Evolutionary conservation across 1,284 basidiomycete species (phyloP), one percentile per base, ranked within the genome.

Genomic region (Sanguinoderma infundibulare): DNA sequence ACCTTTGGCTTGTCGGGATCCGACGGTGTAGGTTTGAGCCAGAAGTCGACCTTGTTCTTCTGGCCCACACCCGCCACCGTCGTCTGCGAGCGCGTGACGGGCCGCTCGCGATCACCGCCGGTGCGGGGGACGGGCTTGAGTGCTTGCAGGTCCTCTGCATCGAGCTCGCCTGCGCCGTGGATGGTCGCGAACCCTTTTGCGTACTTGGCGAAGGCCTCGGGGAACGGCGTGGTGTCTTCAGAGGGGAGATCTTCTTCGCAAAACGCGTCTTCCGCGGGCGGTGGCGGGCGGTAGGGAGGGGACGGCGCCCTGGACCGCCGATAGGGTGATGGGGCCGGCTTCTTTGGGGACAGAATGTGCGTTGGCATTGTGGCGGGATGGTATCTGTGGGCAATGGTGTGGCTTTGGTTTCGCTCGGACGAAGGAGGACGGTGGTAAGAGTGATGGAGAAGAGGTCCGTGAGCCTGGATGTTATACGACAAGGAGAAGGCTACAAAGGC

Each of bases 121-220:
- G 47, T 54, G 35, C 62, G 65, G 0, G 65, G 65, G 1, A 66
- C 65, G 2, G 20, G 28, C 20, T 51, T 59, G 57, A 66, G 62
- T 2, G 58, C 55, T 17, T 53, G 59, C 8, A 62, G 34, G 9
- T 61, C 60, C n/a, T 26, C n/a, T 24, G 30, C 6, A 38, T 44
- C 35, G 8, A 64, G 53, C 9, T 40, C 34, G 52, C 35, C 26
- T 22, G 65, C 62, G 42, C 65, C 65, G 9, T 24, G 51, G 53
- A 66, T 24, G 24, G 65, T 66, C 1, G 65, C 57, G 60, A 60
- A 62, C 20, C 50, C 60, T 28, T 42, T 60, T 20, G 57, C 52
- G 57, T 55, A 53, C 12, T 32, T 35, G 10, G 58, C 60, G 62
- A 59, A 61, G 28, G 46, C 22, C 30, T 42, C 32, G 30, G 38